Evolutionary conservation across 2,329 filamentous ascomycete genomes (phyloP), one percentile per base, ranked within the genome.

Genomic region (Scorias spongiosa): DNA sequence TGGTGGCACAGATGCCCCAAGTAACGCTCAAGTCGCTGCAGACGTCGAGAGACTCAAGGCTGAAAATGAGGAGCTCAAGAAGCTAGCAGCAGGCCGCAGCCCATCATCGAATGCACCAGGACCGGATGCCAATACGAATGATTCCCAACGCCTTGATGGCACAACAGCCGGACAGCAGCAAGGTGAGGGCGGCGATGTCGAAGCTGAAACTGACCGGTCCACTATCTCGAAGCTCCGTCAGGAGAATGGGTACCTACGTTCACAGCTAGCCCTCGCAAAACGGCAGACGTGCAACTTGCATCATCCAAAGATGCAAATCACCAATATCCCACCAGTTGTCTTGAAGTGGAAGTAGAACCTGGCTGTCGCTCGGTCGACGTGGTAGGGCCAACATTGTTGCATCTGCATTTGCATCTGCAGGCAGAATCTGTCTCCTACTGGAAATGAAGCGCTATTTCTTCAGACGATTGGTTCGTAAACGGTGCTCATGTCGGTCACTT

Each of bases 61-160:
- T 58, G 89, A 95, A 57, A 78, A 87, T 44, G 89, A 96, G 57
- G 85, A 95, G 50, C 36, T 62, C 41, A 51, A 52, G 43, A 45
- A 51, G 54, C 37, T 36, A 12, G 32, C 32, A 36, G 32, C 15
- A 15, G 32, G 32, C 3, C 20, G 20, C 20, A 26, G 20, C 20
- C 20, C 20, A 26, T 26, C 32, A 36, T 12, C 32, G 32, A 36
- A 12, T 36, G 32, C 32, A 36, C 32, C 32, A 12, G 32, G 15
- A 12, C 4, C 32, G 9, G 15, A 15, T 15, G 32, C 32, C 32
- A 9, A 36, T 12, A 15, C 32, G 32, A 15, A 7, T 7, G 7
- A 26, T 26, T 26, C 20, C 20, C 20, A 26, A 26, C 20, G 20
- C 20, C 20, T 7, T 7, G 7, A 26, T 26, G 7, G 20, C 20